Conservation (phyloP, 2,329 filamentous ascomycete species). For the Cryphonectria nitschkei region DNA sequence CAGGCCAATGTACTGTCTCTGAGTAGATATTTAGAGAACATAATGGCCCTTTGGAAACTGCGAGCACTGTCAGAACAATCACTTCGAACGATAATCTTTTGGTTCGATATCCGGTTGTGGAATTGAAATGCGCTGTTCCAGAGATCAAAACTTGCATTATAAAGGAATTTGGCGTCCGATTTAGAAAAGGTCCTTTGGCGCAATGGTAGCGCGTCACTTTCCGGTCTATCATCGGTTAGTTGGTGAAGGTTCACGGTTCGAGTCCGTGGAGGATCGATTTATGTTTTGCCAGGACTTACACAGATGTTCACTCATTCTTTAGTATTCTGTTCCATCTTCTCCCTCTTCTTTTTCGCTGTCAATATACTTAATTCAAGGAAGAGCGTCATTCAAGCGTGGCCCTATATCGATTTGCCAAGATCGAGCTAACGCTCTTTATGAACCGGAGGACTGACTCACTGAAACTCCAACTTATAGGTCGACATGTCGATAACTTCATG, state of each 20-base stretch:
- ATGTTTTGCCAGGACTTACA: neutral
- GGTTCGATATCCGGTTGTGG: neutral
- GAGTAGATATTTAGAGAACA: too few species aligned
- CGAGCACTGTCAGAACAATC: too few species aligned
- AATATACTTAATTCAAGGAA: neutral
- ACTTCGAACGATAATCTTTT: too few species aligned
- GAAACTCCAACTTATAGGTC: neutral
- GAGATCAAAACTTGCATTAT: too few species aligned
- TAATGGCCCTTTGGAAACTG: too few species aligned
- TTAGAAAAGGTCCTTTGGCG: constrained; percentile 11
- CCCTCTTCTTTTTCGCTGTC: neutral
- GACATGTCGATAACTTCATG: neutral
- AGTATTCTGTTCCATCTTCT: too few species aligned
- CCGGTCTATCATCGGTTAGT: constrained; percentile 8
- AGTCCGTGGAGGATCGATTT: constrained; percentile 16
- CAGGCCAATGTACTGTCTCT: too few species aligned
- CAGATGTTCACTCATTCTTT: too few species aligned
- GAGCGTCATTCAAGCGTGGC: neutral
- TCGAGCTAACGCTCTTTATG: neutral
- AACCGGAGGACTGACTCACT: neutral
- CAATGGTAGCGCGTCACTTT: constrained; percentile 22
- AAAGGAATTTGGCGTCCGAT: too few species aligned
- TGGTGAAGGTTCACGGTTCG: constrained; percentile 19
- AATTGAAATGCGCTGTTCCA: too few species aligned
- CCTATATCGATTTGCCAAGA: neutral